Evolutionary conservation across 768 basidiomycete species (phyloP).

Genomic region (Paxillus involutus): DNA sequence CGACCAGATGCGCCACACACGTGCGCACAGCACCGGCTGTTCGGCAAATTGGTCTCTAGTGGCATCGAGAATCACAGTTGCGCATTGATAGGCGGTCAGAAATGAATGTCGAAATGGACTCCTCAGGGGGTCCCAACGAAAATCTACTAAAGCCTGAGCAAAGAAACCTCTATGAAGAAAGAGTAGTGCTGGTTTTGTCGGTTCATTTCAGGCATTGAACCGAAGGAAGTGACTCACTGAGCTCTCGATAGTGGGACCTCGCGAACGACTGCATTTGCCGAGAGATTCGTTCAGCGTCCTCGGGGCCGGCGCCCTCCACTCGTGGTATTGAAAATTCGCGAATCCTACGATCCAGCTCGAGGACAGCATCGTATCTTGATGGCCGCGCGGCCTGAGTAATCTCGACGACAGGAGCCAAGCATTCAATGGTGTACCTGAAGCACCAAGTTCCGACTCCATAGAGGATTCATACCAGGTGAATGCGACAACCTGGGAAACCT

Average conservation of each 20-base stretch:
- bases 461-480: background rate
- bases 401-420: conserved; percentile 43
- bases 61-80: conserved; percentile 43
- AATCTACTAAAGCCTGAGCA: conserved; percentile 51
- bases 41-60: conserved; percentile 42
- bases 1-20: conserved; percentile 63
- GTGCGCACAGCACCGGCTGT: conserved; percentile 45
- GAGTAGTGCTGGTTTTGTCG: conserved; percentile 41
- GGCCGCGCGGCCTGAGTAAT: conserved; percentile 41
- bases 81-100: conserved; percentile 49
- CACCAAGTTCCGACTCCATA: conserved; percentile 49
- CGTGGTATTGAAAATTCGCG: conserved; percentile 35
- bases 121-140: conserved; percentile 45
- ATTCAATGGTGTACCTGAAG: conserved; percentile 39
- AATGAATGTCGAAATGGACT: conserved; percentile 53
- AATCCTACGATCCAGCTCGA: conserved; percentile 52
- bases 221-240: conserved; percentile 31
- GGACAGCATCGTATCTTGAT: conserved; percentile 45
- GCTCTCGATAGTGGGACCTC: conserved; percentile 45
- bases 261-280: conserved; percentile 42
- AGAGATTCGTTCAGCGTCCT: conserved; percentile 32
- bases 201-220: background rate
- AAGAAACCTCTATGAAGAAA: conserved; percentile 59
- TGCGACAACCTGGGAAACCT: background rate
- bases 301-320: conserved; percentile 10